Conservation (phyloP, 2,329 filamentous ascomycete genomes). For the Trichophyton schoenleinii region DNA sequence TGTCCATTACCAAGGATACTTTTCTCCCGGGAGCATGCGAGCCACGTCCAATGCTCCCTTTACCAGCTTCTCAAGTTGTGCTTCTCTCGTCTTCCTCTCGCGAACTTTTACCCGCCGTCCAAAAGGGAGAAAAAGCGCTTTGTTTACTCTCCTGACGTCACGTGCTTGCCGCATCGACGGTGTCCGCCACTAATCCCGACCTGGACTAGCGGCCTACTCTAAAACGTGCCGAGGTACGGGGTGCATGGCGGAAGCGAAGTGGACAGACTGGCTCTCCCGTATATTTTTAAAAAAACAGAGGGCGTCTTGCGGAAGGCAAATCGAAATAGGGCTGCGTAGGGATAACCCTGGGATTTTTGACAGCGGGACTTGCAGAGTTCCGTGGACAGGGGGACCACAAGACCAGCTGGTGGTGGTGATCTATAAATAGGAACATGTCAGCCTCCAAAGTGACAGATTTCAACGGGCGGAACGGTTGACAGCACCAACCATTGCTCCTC, state of each 20-base stretch:
- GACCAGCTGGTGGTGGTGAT: not conserved
- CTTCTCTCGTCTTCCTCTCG: not conserved
- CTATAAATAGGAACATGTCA: not conserved
- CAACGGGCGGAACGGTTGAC: no score
- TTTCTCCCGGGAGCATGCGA: not conserved
- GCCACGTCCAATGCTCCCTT: not conserved
- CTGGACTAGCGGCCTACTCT: not conserved
- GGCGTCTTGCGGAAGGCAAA: not conserved
- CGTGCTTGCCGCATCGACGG: not conserved
- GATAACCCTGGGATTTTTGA: not conserved
- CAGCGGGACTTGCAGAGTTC: not conserved
- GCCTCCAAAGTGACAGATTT: no score
- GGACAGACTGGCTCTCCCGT: not conserved
- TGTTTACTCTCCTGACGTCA: slow-evolving; percentile 2
- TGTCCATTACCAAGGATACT: not conserved
- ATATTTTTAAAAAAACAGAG: not conserved
- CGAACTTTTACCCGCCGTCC: not conserved
- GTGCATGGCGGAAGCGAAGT: not conserved
- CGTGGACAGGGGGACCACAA: not conserved
- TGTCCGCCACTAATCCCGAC: not conserved
- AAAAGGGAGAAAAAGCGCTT: not conserved
- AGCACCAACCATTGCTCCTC: no score
- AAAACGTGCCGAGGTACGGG: not conserved
- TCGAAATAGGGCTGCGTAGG: not conserved
- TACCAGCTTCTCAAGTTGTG: no score